phyloP scores from a whole-genome alignment of 1,284 basidiomycete genomes.

The Thelephora terrestris region DNA sequence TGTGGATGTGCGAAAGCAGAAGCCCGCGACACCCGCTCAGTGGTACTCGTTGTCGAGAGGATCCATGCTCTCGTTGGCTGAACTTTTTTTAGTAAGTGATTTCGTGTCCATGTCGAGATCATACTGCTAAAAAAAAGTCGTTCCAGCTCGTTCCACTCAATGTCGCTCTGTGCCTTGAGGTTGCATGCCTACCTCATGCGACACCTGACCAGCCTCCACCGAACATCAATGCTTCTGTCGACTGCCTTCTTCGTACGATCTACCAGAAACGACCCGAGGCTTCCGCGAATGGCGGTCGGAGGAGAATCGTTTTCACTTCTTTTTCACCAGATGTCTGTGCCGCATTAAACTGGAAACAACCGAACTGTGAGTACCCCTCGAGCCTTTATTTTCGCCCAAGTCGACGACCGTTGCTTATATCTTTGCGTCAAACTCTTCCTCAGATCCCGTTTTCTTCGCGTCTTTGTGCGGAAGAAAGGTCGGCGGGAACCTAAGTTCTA shows the following conservation, averaged over 20 bases:
- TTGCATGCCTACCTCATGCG: constrained; percentile 56
- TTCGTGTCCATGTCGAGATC: constrained; percentile 2
- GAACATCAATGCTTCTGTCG: constrained; percentile 75
- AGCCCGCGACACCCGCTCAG: constrained; percentile 29
- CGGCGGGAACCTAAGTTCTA: constrained; percentile 28
- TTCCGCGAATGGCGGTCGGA: constrained; percentile 40
- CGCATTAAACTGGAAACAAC: constrained; percentile 97
- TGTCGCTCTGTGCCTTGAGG: constrained; percentile 72
- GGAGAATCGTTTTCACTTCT: constrained; percentile 81
- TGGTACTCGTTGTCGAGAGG: constrained; percentile 47
- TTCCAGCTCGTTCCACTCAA: constrained; percentile 58
- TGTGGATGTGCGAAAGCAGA: constrained; percentile 20
- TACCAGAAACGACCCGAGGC: constrained; percentile 54
- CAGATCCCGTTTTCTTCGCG: constrained; percentile 94
- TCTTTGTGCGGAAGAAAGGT: constrained; percentile 71
- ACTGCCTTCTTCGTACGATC: constrained; percentile 73
- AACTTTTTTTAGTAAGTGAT: constrained; percentile 55
- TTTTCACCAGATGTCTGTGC: constrained; percentile 84
- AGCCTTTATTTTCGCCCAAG: constrained; percentile 3
- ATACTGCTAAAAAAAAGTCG: constrained; percentile 9
- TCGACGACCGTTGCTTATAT: neutral
- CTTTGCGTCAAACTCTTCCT: constrained; percentile 6
- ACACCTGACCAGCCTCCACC: constrained; percentile 39
- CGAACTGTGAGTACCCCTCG: constrained; percentile 65
- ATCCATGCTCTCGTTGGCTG: constrained; percentile 62